These are phyloP conservation scores for Pogostemon cablin DNA, from an alignment of 257 asterid species.

Conservation along the genomic window DNA sequence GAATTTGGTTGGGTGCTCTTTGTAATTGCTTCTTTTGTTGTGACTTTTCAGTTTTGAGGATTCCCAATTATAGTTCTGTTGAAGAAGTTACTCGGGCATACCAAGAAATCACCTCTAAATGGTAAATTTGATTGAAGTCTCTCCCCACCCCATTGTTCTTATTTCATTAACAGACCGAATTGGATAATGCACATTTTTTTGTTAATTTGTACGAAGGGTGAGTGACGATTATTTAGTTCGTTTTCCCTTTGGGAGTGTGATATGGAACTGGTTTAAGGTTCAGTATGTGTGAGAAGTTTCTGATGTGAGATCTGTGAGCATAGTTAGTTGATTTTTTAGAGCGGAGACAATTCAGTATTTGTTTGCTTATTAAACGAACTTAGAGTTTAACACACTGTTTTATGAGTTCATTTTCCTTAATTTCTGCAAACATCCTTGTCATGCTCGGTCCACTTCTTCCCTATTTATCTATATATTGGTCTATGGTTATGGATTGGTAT, in stretches of 20 bases:
- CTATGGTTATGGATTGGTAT: background rate
- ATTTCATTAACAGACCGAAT: background rate
- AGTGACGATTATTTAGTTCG: background rate
- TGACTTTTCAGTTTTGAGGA: slow-evolving; percentile 69
- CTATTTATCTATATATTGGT: background rate
- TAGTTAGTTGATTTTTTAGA: background rate
- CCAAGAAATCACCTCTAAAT: slow-evolving; percentile 55
- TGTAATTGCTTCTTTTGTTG: background rate
- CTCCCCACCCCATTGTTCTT: background rate
- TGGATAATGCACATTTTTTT: background rate
- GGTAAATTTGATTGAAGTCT: slow-evolving; percentile 44
- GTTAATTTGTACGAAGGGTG: background rate
- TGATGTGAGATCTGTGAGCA: background rate
- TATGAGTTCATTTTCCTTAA: background rate
- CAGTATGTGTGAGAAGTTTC: background rate
- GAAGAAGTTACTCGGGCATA: slow-evolving; percentile 77
- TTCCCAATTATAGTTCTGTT: slow-evolving; percentile 62
- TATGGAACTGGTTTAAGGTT: background rate
- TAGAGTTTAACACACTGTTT: background rate
- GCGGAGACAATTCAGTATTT: background rate
- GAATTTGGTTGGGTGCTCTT: slow-evolving; percentile 16
- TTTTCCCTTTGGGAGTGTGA: background rate
- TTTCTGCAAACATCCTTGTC: slow-evolving; percentile 9
- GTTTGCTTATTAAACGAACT: background rate
- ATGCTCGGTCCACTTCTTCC: background rate